Evolutionary conservation across 306 rosid species (phyloP).

Genomic region (Prunus padus): DNA sequence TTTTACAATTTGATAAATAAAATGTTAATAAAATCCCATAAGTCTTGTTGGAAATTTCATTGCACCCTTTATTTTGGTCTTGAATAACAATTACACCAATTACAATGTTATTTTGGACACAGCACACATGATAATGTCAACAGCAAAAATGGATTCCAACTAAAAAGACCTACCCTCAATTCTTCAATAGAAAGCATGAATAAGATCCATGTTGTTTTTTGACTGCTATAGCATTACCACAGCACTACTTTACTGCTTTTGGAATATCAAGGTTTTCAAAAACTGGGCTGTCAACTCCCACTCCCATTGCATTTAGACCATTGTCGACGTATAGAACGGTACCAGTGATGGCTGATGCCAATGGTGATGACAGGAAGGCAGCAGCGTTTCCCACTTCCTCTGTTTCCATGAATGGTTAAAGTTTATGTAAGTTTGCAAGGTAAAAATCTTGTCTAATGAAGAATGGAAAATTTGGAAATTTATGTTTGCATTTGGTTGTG

Average conservation of each 20-base stretch:
- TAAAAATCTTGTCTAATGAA: neutral
- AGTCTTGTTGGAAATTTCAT: neutral
- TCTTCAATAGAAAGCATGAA: neutral
- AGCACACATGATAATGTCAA: neutral
- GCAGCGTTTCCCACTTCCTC: slow-evolving; percentile 88
- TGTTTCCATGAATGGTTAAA: slow-evolving; percentile 33
- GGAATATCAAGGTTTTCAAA: slow-evolving; percentile 45
- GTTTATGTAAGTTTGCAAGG: neutral
- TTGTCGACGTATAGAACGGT: slow-evolving; percentile 73
- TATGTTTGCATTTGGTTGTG: neutral
- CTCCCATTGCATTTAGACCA: slow-evolving; percentile 88
- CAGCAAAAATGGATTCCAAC: neutral
- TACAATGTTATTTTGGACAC: neutral
- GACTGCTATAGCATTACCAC: neutral
- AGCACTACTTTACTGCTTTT: slow-evolving; percentile 25
- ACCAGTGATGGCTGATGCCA: slow-evolving; percentile 91
- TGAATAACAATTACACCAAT: neutral
- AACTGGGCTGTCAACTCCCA: slow-evolving; percentile 68
- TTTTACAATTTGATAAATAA: neutral
- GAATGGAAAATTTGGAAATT: neutral
- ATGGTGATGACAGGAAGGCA: slow-evolving; percentile 77
- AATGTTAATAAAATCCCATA: neutral
- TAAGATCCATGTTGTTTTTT: neutral
- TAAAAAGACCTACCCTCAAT: neutral
- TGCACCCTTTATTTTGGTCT: neutral